Evolutionary conservation across 2,329 filamentous ascomycete genomes (phyloP).

Genomic region (Triangularia verruculosa): DNA sequence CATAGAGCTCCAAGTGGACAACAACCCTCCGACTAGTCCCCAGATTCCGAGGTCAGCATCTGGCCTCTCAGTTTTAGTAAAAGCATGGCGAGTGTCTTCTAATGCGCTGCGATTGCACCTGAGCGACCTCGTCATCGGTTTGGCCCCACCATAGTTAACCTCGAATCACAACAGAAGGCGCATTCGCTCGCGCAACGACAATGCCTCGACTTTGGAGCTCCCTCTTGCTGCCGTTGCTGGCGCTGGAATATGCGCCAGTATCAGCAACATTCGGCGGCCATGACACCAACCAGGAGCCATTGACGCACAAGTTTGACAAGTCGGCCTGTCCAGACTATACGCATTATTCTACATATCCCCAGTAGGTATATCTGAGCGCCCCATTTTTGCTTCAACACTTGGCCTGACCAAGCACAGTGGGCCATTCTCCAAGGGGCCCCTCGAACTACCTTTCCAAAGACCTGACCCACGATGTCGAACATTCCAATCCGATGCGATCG

Average conservation of each 20-base stretch:
- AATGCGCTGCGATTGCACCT: neutral
- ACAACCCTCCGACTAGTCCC: neutral
- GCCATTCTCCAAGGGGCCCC: slow-evolving; percentile 75
- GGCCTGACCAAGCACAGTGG: slow-evolving; percentile 47
- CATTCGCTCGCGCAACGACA: neutral
- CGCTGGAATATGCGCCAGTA: slow-evolving; percentile 8
- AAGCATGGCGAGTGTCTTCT: neutral
- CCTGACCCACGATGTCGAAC: slow-evolving; percentile 80
- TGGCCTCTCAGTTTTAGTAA: neutral
- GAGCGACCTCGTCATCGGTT: neutral
- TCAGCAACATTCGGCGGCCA: slow-evolving; percentile 14
- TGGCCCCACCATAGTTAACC: neutral
- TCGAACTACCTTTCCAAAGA: slow-evolving; percentile 81
- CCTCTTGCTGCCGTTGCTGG: slow-evolving; percentile 21
- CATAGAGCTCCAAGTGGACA: neutral
- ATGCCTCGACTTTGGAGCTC: slow-evolving; percentile 19
- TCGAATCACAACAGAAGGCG: neutral
- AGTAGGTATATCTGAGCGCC: slow-evolving; percentile 46
- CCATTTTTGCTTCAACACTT: slow-evolving; percentile 13
- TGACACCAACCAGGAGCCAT: slow-evolving; percentile 29
- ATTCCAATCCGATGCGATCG: slow-evolving; percentile 81
- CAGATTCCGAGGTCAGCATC: neutral
- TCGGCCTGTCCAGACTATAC: slow-evolving; percentile 64
- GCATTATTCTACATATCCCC: slow-evolving; percentile 54
- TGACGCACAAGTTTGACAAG: slow-evolving; percentile 31